Percentiles rank a stretch among this genome's conserved stretches.
Conservation (phyloP, 2,329 filamentous ascomycete species). For the Hypoxylon sp. region DNA sequence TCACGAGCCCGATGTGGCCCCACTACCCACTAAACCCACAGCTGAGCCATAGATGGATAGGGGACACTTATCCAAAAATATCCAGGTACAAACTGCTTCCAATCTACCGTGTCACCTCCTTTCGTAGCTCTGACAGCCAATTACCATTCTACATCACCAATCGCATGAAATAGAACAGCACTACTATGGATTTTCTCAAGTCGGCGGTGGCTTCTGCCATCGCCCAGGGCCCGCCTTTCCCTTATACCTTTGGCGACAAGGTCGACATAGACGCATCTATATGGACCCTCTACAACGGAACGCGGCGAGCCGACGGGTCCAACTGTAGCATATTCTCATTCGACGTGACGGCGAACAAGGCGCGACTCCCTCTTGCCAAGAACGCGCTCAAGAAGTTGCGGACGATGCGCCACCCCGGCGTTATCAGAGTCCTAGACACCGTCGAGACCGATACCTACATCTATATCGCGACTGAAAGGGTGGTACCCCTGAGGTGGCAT, state of each 20-base stretch:
- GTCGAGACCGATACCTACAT: conserved; percentile 97
- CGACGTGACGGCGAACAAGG: conserved; percentile 85
- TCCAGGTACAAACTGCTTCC: conserved; percentile 5
- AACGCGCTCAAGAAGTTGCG: conserved; percentile 95
- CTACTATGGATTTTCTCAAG: conserved; percentile 93
- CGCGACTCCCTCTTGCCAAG: conserved; percentile 85
- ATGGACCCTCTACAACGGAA: conserved; percentile 97
- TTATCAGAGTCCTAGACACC: conserved; percentile 93
- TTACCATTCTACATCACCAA: neutral
- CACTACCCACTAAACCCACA: conserved; percentile 11
- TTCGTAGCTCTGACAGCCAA: neutral
- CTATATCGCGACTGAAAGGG: conserved; percentile 93
- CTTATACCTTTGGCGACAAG: conserved; percentile 92
- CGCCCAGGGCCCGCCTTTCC: conserved; percentile 92
- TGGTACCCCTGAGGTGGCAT: conserved; percentile 90
- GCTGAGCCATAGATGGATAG: conserved; percentile 15
- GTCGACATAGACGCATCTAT: conserved; percentile 94
- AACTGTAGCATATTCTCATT: conserved; percentile 98
- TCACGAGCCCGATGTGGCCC: conserved; percentile 5
- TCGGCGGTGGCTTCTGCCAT: conserved; percentile 97
- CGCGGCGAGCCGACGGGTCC: conserved; percentile 91
- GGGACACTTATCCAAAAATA: conserved; percentile 31
- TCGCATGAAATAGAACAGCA: conserved; percentile 39
- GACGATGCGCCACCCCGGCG: conserved; percentile 92
- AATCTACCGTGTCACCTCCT: neutral